These are phyloP conservation scores for Trichophyton verrucosum DNA, from an alignment of 2,329 filamentous ascomycete species.

Conservation along the genomic window DNA sequence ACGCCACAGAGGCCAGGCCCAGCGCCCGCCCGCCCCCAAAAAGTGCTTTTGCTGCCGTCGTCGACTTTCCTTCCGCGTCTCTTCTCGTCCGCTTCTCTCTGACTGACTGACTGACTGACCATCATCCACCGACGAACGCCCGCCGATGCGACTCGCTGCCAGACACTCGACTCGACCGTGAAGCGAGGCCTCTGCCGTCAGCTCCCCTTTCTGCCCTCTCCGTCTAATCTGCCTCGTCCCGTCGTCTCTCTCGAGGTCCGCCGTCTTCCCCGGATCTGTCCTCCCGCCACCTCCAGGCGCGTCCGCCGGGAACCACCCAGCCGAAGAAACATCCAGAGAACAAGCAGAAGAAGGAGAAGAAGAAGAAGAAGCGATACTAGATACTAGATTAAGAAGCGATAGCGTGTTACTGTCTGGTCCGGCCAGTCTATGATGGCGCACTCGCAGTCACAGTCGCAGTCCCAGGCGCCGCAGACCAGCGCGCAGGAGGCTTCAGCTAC, in stretches of 20 bases:
- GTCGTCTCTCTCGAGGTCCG: not conserved
- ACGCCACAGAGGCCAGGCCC: too few species aligned
- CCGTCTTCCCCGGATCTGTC: not conserved
- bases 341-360: not conserved
- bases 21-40: too few species aligned
- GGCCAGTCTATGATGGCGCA: not conserved
- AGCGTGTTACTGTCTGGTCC: not conserved
- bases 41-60: too few species aligned
- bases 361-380: not conserved
- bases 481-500: conserved; percentile 5
- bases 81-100: too few species aligned
- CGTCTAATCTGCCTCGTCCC: not conserved
- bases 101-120: too few species aligned
- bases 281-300: not conserved
- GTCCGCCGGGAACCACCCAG: not conserved
- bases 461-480: conserved; percentile 1
- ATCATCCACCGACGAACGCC: too few species aligned
- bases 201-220: not conserved
- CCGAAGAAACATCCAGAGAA: not conserved
- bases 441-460: conserved; percentile 4
- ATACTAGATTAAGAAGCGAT: not conserved
- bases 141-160: too few species aligned
- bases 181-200: too few species aligned
- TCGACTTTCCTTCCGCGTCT: too few species aligned
- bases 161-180: too few species aligned